Evolutionary conservation across 2,329 filamentous ascomycete species (phyloP).

Genomic region (Claviceps purpurea): DNA sequence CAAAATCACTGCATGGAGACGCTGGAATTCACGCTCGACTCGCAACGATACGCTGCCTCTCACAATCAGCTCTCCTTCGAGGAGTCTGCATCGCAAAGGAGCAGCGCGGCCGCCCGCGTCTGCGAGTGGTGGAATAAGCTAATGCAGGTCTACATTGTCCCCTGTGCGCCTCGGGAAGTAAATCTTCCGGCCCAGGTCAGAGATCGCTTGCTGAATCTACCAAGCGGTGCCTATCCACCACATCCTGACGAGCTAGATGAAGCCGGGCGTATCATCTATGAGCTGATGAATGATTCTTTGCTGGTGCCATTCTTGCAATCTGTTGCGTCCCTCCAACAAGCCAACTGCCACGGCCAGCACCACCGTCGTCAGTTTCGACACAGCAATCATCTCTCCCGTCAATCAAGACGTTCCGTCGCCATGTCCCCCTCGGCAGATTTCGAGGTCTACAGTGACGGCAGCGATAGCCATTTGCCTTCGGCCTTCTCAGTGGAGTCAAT

Average conservation of each 20-base stretch:
- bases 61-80: conserved; percentile 31
- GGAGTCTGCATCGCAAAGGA: conserved; percentile 24
- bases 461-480: conserved; percentile 43
- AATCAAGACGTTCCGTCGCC: conserved; percentile 20
- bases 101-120: conserved; percentile 44
- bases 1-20: conserved; percentile 97
- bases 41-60: conserved; percentile 63
- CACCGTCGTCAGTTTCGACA: conserved; percentile 11
- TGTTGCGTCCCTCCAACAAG: conserved; percentile 25
- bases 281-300: conserved; percentile 95
- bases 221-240: conserved; percentile 47
- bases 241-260: conserved; percentile 64
- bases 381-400: not conserved
- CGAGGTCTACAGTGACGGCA: conserved; percentile 50
- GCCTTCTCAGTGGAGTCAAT: conserved; percentile 41
- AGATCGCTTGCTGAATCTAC: conserved; percentile 56
- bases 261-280: conserved; percentile 78
- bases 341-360: conserved; percentile 21
- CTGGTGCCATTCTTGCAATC: conserved; percentile 81
- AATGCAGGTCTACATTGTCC: conserved; percentile 78
- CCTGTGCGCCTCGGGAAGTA: conserved; percentile 73
- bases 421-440: conserved; percentile 34
- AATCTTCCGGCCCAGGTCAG: conserved; percentile 81
- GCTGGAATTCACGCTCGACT: conserved; percentile 91
- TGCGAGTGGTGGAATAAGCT: conserved; percentile 77